Evolutionary conservation across 2,329 filamentous ascomycete genomes (phyloP), one percentile per base, ranked within the genome.

Genomic region (Stemphylium beticola): DNA sequence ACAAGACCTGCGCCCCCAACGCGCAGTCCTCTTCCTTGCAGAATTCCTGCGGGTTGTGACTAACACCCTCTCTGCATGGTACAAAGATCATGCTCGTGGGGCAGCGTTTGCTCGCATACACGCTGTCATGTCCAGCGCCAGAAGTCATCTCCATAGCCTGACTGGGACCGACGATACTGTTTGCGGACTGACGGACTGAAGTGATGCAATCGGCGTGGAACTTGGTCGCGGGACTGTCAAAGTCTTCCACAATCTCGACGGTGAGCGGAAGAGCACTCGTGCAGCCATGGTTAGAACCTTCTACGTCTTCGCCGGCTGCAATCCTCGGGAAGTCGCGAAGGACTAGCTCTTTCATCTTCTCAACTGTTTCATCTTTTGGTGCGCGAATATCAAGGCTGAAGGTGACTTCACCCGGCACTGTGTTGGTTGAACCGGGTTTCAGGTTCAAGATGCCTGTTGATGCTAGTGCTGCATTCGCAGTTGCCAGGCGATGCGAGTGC

Each of bases 401-500:
- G 39, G 80, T 80, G 5, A 91, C 89, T 26, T 78, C 74, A 0
- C 87, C 87, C 0, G 89, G 87, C 0, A 92, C 86, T 0, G 89
- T 92, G 72, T 92, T 92, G 14, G 88, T 89, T 56, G 83, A 87
- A 4, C 88, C 87, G 0, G 89, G 88, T 41, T 81, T 82, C 7
- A 87, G 77, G 11, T 81, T 86, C 43, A 92, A 72, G 50, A 92
- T 89, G 0, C 89, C 90, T 0, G 89, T 90, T 2, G 84, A 87
- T 4, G 87, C 89, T 10, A 92, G 77, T 11, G 86, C 88, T 1
- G 78, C 78, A 57, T 86, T 78, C 17, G 80, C 77, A 2, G 81
- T 80, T 0, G 89, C 89, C 2, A 88, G 79, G 43, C 83, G 82
- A 68, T 90, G 84, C 1, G 84, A 85, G 50, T 85, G 82, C 0